Conservation (phyloP, 345 rosid genomes). For the Murraya paniculata region DNA sequence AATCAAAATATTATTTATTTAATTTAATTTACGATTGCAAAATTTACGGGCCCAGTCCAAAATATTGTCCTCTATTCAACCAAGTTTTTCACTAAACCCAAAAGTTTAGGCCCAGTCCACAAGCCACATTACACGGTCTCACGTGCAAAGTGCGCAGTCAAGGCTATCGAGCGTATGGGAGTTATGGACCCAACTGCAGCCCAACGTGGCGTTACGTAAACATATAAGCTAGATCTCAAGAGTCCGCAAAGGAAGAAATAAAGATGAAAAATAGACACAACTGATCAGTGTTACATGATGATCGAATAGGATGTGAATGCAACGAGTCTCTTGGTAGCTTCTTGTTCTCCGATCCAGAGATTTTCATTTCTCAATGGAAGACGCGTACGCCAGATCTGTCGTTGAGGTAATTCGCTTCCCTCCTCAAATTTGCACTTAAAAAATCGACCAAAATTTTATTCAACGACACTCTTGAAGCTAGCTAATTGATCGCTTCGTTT, state of each 20-base stretch:
- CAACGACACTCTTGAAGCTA: background rate
- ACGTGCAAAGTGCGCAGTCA: background rate
- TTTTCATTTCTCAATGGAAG: conserved; percentile 57
- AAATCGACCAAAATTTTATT: background rate
- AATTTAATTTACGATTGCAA: too few species aligned
- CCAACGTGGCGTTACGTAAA: background rate
- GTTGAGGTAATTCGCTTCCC: conserved; percentile 60
- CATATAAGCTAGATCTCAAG: too few species aligned
- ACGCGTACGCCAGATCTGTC: conserved; percentile 93
- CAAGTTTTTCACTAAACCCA: too few species aligned
- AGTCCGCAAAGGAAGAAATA: too few species aligned
- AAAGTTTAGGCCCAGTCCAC: too few species aligned
- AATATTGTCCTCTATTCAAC: too few species aligned
- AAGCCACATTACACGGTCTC: background rate
- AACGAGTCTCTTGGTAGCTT: background rate
- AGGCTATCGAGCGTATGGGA: background rate
- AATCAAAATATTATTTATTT: too few species aligned
- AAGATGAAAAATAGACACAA: background rate
- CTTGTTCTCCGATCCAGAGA: conserved; percentile 12
- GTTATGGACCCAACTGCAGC: background rate
- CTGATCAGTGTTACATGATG: background rate
- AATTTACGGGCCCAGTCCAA: too few species aligned
- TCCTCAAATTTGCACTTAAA: background rate
- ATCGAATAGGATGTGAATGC: background rate
- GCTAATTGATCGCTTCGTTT: background rate